Conservation (phyloP, 1,139 yeast species). For the Candida pseudoviswanathii region DNA sequence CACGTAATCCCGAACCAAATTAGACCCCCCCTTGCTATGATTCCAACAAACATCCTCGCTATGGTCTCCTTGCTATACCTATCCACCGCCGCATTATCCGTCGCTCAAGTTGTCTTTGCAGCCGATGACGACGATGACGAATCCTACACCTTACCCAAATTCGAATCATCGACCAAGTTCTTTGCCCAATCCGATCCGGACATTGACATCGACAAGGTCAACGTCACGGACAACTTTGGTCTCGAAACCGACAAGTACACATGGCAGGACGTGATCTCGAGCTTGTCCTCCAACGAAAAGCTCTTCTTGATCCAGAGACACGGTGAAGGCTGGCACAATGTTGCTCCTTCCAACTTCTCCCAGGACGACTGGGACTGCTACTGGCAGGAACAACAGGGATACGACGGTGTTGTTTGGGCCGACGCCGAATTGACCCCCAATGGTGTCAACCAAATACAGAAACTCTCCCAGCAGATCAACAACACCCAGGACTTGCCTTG, state of each 20-base stretch:
- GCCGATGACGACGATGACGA: background rate
- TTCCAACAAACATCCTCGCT: background rate
- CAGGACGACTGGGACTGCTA: slow-evolving; percentile 37
- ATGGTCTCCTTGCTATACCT: slow-evolving; percentile 1
- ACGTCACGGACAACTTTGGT: slow-evolving; percentile 23
- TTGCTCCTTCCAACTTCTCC: slow-evolving; percentile 9
- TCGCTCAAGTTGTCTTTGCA: slow-evolving; percentile 10
- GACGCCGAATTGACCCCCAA: slow-evolving; percentile 38
- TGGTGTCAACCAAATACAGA: slow-evolving; percentile 26
- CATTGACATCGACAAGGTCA: slow-evolving; percentile 14
- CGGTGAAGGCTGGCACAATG: slow-evolving; percentile 40
- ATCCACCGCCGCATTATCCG: slow-evolving; percentile 4
- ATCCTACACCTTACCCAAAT: slow-evolving; percentile 12
- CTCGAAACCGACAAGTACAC: slow-evolving; percentile 17
- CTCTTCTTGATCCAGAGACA: slow-evolving; percentile 41
- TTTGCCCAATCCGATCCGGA: slow-evolving; percentile 24
- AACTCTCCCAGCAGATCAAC: slow-evolving; percentile 21
- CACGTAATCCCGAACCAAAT: background rate
- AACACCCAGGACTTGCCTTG: slow-evolving; percentile 23
- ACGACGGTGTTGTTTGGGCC: slow-evolving; percentile 35
- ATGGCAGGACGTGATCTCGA: slow-evolving; percentile 19
- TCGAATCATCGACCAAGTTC: slow-evolving; percentile 16
- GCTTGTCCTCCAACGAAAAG: slow-evolving; percentile 21
- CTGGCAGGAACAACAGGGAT: slow-evolving; percentile 34
- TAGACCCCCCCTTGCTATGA: no score